Conservation (phyloP, 139 green algal genomes). For the Diplosphaera chodatii region DNA sequence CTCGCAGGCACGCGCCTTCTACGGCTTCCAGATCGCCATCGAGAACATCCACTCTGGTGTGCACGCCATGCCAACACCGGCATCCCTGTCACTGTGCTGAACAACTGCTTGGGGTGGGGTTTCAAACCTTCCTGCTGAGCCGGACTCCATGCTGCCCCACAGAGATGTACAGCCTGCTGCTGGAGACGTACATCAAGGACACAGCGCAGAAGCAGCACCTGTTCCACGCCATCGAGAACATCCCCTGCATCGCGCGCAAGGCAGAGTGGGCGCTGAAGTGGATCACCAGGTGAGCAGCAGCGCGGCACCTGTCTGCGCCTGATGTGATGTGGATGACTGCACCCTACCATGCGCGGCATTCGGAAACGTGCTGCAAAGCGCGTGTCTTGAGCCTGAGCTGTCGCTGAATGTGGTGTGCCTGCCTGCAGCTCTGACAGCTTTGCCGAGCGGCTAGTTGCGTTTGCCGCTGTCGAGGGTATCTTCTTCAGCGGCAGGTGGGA, state of each 20-base stretch:
- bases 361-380: too few species aligned
- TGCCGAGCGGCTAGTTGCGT: slow-evolving; percentile 89
- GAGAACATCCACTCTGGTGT: slow-evolving; percentile 99
- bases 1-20: slow-evolving; percentile 94
- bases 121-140: too few species aligned
- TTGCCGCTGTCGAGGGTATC: slow-evolving; percentile 96
- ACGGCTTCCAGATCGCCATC: slow-evolving; percentile 99
- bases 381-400: too few species aligned
- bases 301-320: too few species aligned
- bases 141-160: too few species aligned
- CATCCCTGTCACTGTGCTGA: too few species aligned
- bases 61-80: too few species aligned
- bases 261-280: slow-evolving; percentile 96
- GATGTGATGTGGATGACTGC: too few species aligned
- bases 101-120: too few species aligned
- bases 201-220: slow-evolving; percentile 58
- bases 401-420: too few species aligned
- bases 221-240: slow-evolving; percentile 93
- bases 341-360: too few species aligned
- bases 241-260: slow-evolving; percentile 89
- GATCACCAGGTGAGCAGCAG: slow-evolving; percentile 75
- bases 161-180: slow-evolving; percentile 98
- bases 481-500: slow-evolving; percentile 86
- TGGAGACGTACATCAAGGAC: slow-evolving; percentile 98
- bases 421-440: slow-evolving; percentile 53